Conservation (phyloP, 768 basidiomycete species). For the Boletus barrowsii region DNA sequence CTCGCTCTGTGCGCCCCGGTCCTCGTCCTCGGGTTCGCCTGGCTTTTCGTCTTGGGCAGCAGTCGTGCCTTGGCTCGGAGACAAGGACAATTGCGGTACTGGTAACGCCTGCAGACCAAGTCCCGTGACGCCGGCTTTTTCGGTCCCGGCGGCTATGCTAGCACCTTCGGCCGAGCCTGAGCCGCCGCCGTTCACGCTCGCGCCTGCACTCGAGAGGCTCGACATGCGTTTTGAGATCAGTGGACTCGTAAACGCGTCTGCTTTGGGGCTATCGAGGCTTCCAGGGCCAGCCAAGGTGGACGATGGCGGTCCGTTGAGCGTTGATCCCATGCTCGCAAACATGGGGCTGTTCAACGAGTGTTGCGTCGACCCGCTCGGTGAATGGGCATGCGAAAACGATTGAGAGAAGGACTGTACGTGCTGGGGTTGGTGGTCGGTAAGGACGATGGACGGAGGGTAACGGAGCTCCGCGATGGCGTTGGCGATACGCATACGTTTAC, state of each 20-base stretch:
- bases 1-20: slow-evolving; percentile 63
- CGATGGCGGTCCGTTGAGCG: slow-evolving; percentile 19
- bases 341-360: slow-evolving; percentile 45
- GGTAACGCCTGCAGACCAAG: slow-evolving; percentile 32
- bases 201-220: slow-evolving; percentile 26
- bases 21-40: slow-evolving; percentile 41
- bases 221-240: slow-evolving; percentile 24
- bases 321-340: slow-evolving; percentile 31
- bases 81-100: slow-evolving; percentile 50
- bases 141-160: slow-evolving; percentile 16
- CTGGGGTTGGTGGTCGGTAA: slow-evolving; percentile 44
- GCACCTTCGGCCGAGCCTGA: slow-evolving; percentile 23
- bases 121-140: slow-evolving; percentile 23
- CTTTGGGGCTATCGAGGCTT: slow-evolving; percentile 34
- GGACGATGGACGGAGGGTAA: slow-evolving; percentile 61
- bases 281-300: slow-evolving; percentile 21
- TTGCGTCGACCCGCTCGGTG: slow-evolving; percentile 39
- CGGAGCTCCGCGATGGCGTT: slow-evolving; percentile 90
- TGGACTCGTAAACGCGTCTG: slow-evolving; percentile 16
- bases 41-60: slow-evolving; percentile 34
- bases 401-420: slow-evolving; percentile 32
- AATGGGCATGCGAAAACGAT: slow-evolving; percentile 32
- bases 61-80: slow-evolving; percentile 62
- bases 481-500: slow-evolving; percentile 89
- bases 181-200: slow-evolving; percentile 25